Evolutionary conservation across 345 rosid genomes (phyloP).

Genomic region (Camelina hispida): DNA sequence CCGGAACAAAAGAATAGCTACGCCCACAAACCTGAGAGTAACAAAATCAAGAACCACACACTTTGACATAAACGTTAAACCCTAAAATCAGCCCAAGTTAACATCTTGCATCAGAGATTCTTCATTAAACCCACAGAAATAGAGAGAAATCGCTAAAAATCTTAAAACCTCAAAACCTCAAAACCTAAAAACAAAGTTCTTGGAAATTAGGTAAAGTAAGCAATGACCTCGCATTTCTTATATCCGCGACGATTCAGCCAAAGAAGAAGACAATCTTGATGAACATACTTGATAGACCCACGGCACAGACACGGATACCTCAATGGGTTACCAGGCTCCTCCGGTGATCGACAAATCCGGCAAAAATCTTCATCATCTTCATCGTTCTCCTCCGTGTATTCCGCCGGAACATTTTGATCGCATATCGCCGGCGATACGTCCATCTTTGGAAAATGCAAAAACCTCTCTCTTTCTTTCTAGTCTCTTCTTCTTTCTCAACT

Average conservation of each 20-base stretch:
- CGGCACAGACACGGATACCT: constrained; percentile 37
- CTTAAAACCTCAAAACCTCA: constrained; percentile 16
- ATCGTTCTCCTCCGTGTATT: not conserved
- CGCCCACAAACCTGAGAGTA: constrained; percentile 27
- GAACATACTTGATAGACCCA: constrained; percentile 40
- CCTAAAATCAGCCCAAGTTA: not conserved
- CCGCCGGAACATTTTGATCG: not conserved
- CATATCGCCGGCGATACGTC: constrained; percentile 7
- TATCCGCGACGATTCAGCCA: constrained; percentile 34
- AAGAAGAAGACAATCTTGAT: constrained; percentile 27
- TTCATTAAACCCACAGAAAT: not conserved
- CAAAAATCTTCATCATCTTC: constrained; percentile 33
- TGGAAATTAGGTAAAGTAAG: not conserved
- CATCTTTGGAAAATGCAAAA: constrained; percentile 1
- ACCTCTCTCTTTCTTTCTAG: not conserved
- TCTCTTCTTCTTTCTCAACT: not conserved
- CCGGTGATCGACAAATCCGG: constrained; percentile 36
- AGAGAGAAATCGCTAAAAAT: not conserved
- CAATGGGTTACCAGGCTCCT: constrained; percentile 33
- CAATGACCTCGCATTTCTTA: constrained; percentile 34
- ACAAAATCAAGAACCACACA: not conserved
- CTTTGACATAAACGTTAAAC: not conserved
- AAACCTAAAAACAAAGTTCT: not conserved
- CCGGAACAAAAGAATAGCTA: constrained; percentile 14
- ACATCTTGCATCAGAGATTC: not conserved